Evolutionary conservation across 352 stramenopile species (phyloP).

Genomic region (Globisporangium abappressorium): DNA sequence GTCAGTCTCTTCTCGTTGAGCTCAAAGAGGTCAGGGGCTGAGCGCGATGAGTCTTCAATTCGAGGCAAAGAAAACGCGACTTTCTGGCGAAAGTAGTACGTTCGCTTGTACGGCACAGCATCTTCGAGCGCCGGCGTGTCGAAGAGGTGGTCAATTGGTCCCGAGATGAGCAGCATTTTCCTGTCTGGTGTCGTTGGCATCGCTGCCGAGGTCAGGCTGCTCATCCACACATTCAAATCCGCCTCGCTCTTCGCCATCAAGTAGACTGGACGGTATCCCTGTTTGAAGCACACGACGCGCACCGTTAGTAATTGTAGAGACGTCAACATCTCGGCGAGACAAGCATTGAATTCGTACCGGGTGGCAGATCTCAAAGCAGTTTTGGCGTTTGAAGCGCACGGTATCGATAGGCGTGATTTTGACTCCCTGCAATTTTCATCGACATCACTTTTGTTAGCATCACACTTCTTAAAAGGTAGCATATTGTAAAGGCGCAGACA

Average conservation of each 20-base stretch:
- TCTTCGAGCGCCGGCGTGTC: slow-evolving; percentile 78
- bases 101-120: slow-evolving; percentile 77
- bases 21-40: slow-evolving; percentile 70
- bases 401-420: slow-evolving; percentile 78
- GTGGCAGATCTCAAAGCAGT: slow-evolving; percentile 87
- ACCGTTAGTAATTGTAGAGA: neutral
- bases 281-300: slow-evolving; percentile 6
- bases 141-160: slow-evolving; percentile 67
- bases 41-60: slow-evolving; percentile 44
- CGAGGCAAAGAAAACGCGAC: slow-evolving; percentile 76
- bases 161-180: slow-evolving; percentile 60
- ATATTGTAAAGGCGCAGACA: neutral
- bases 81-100: slow-evolving; percentile 84
- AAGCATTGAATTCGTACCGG: slow-evolving; percentile 35
- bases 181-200: slow-evolving; percentile 71
- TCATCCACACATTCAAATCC: slow-evolving; percentile 84
- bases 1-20: slow-evolving; percentile 81
- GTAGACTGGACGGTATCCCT: slow-evolving; percentile 81
- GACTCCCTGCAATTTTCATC: slow-evolving; percentile 32
- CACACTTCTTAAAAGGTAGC: neutral
- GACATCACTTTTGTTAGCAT: slow-evolving; percentile 1
- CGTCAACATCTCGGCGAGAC: neutral
- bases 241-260: slow-evolving; percentile 85
- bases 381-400: slow-evolving; percentile 79
- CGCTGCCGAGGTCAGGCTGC: slow-evolving; percentile 73